A percentile compares a stretch with the other conserved stretches of the same genome.
Evolutionary conservation across 2,329 filamentous ascomycete genomes (phyloP).

Genomic region (Xylariaceae sp.): DNA sequence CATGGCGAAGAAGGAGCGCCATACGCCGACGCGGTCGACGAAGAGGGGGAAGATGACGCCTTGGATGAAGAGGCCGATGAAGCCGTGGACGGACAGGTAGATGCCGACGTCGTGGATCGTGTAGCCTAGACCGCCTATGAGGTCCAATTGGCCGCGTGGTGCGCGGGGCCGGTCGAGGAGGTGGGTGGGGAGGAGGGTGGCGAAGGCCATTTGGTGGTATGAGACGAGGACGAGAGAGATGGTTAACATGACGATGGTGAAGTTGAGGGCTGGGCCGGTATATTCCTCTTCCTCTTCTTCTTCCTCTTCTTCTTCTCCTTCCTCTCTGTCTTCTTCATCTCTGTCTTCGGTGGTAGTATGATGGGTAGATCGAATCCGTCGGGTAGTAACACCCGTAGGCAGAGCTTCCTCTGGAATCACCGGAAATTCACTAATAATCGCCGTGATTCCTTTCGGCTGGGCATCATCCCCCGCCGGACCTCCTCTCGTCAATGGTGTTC

Average conservation of each 20-base stretch:
- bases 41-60: conserved; percentile 63
- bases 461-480: too few relatives aligned
- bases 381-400: conserved; percentile 25
- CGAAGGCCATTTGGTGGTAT: conserved; percentile 44
- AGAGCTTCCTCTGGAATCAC: conserved; percentile 34
- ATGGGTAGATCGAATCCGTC: conserved; percentile 26
- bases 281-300: conserved; percentile 9
- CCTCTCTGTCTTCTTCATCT: too few relatives aligned
- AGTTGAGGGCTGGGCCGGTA: conserved; percentile 33
- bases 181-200: conserved; percentile 39
- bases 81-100: conserved; percentile 63
- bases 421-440: conserved; percentile 24
- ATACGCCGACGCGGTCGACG: conserved; percentile 59
- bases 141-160: conserved; percentile 31
- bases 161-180: conserved; percentile 35
- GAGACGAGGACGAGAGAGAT: conserved; percentile 37
- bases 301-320: too few relatives aligned
- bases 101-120: conserved; percentile 61
- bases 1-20: conserved; percentile 60
- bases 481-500: conserved; percentile 23
- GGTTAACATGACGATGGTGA: conserved; percentile 39
- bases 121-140: conserved; percentile 59
- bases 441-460: not conserved
- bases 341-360: too few relatives aligned
- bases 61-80: conserved; percentile 68